A percentile compares a stretch with the other conserved stretches of the same genome.
phyloP scores from a whole-genome alignment of 2,329 filamentous ascomycete genomes.

The Calonectria hawksworthii region DNA sequence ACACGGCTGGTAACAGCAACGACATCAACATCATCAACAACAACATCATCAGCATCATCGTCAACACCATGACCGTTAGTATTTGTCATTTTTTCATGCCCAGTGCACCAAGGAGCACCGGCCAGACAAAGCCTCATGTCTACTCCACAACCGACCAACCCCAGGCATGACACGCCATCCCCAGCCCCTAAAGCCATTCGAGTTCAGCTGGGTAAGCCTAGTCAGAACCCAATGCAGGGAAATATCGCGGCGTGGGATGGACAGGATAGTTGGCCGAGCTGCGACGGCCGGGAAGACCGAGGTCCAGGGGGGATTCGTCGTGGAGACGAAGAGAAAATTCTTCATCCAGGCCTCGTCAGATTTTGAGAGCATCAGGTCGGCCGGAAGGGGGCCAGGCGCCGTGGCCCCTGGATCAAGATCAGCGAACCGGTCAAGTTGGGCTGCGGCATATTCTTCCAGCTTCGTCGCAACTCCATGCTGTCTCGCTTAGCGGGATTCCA shows the following conservation, averaged over 20 bases:
- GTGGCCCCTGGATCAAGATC: slow-evolving; percentile 16
- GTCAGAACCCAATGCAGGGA: slow-evolving; percentile 3
- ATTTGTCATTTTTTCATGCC: slow-evolving; percentile 21
- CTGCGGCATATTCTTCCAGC: slow-evolving; percentile 34
- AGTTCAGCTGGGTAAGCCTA: slow-evolving; percentile 4
- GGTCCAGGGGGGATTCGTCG: slow-evolving; percentile 29
- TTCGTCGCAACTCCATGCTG: neutral
- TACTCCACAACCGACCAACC: slow-evolving; percentile 29
- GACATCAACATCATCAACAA: slow-evolving; percentile 5
- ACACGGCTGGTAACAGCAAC: slow-evolving; percentile 14
- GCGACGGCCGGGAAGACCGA: slow-evolving; percentile 19
- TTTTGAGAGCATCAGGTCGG: slow-evolving; percentile 24
- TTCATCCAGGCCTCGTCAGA: slow-evolving; percentile 30
- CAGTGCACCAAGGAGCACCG: slow-evolving; percentile 16
- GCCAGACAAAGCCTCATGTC: neutral
- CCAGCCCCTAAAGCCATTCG: slow-evolving; percentile 20
- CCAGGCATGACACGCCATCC: slow-evolving; percentile 9
- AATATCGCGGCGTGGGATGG: slow-evolving; percentile 31
- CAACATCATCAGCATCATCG: slow-evolving; percentile 20
- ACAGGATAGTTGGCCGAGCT: neutral
- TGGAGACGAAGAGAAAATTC: slow-evolving; percentile 31
- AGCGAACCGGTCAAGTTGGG: slow-evolving; percentile 9
- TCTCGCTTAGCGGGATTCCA: slow-evolving; percentile 6
- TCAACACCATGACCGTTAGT: slow-evolving; percentile 31
- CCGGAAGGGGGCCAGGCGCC: slow-evolving; percentile 35